phyloP scores from a whole-genome alignment of 441 rosid genomes.

The Croton laevigatus region DNA sequence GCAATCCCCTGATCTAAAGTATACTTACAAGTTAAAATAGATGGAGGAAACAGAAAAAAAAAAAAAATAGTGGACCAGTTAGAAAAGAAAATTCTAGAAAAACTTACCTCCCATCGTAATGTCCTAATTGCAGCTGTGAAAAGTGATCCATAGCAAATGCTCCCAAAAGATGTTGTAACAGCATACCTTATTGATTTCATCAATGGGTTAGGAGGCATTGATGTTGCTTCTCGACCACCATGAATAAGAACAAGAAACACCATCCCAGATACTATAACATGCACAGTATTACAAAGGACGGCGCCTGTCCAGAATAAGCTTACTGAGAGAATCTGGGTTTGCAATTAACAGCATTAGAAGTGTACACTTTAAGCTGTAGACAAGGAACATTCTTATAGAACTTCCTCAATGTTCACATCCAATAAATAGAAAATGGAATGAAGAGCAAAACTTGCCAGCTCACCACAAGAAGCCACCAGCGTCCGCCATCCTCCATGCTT shows the following conservation, averaged over 20 bases:
- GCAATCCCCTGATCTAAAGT: slow-evolving; percentile 81
- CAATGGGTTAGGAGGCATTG: slow-evolving; percentile 76
- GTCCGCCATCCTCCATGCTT: slow-evolving; percentile 58
- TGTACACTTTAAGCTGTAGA: not conserved
- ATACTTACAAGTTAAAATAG: slow-evolving; percentile 20
- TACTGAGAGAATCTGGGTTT: slow-evolving; percentile 74
- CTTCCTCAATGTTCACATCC: slow-evolving; percentile 29
- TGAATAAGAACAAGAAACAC: slow-evolving; percentile 84
- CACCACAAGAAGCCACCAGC: slow-evolving; percentile 99
- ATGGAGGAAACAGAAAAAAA: slow-evolving; percentile 3
- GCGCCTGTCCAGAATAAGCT: slow-evolving; percentile 99
- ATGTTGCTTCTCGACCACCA: slow-evolving; percentile 67
- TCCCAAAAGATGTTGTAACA: slow-evolving; percentile 89
- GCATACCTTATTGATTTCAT: slow-evolving; percentile 68
- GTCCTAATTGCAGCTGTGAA: slow-evolving; percentile 96
- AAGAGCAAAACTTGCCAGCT: slow-evolving; percentile 95
- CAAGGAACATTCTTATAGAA: slow-evolving; percentile 16
- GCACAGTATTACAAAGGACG: slow-evolving; percentile 87
- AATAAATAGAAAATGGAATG: slow-evolving; percentile 24
- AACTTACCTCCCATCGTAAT: slow-evolving; percentile 85
- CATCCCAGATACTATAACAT: slow-evolving; percentile 94
- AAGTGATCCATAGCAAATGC: slow-evolving; percentile 95
- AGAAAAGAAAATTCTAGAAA: slow-evolving; percentile 14
- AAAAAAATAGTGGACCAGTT: slow-evolving; percentile 5
- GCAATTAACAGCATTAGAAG: slow-evolving; percentile 27